Evolutionary conservation across 2,329 filamentous ascomycete genomes (phyloP).

Genomic region (Aspergillaceae sp.): DNA sequence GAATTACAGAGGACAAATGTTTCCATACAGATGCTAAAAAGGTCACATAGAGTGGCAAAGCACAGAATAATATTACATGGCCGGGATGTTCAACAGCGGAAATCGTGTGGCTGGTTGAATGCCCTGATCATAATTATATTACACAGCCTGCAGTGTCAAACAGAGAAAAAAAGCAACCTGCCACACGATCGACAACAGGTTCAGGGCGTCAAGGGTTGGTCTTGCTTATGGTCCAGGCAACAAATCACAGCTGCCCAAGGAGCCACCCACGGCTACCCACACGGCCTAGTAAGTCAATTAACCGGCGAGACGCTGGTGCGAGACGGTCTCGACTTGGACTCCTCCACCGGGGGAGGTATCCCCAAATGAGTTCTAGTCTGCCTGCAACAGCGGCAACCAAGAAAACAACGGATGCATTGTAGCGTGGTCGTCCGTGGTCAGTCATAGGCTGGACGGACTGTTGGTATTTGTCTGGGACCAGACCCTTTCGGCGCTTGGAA

Average conservation of each 20-base stretch:
- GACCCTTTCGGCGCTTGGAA: neutral
- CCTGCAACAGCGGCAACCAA: neutral
- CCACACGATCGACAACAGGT: neutral
- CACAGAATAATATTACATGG: neutral
- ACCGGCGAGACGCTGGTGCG: neutral
- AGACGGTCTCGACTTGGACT: too few relatives aligned
- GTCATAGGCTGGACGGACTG: neutral
- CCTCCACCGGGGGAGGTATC: neutral
- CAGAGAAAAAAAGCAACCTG: neutral
- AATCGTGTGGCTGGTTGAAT: neutral
- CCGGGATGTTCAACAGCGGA: neutral
- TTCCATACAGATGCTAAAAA: too few relatives aligned
- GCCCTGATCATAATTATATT: neutral
- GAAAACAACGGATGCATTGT: neutral
- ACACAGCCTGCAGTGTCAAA: neutral
- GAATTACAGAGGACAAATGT: too few relatives aligned
- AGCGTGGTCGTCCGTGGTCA: neutral
- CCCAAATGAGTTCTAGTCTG: neutral
- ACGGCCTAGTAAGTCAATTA: neutral
- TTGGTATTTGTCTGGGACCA: neutral
- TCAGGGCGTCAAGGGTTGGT: neutral
- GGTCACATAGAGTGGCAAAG: too few relatives aligned
- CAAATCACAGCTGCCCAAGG: neutral
- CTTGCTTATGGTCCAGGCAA: neutral
- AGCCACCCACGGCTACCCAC: neutral